Evolutionary conservation across 1,284 basidiomycete species (phyloP), one percentile per base, ranked within the genome.

Genomic region (Microbotryomycetes sp.): DNA sequence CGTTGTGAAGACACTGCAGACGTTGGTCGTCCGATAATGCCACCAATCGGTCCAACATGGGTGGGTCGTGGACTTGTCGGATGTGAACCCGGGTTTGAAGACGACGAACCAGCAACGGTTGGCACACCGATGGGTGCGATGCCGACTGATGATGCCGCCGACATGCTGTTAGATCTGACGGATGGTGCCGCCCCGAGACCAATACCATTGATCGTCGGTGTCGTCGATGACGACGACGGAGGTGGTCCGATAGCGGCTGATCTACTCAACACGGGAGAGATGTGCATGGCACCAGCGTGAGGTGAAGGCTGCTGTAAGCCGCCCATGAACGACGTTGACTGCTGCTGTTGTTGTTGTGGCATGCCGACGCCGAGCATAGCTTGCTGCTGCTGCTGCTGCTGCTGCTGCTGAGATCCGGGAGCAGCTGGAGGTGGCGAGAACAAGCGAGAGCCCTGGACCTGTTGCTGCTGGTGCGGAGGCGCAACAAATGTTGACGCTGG

Each of bases 351-450:
- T 7, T 60, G 63, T 5, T 42, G 54, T 12, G 52, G 49, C 50
- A 65, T 55, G 12, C 48, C 48, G 57, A 67, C 57, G 54, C 56
- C 32, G 31, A 31, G 48, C 49, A 51, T 29, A 22, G 49, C 48
- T 16, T 47, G 49, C 49, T 26, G 31, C 28, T 32, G 53, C 4
- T 19, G 6, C n/a, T 19, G 49, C 25, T 51, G 31, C 54, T 46
- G 54, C 26, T 55, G n/a, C n/a, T n/a, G n/a, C n/a, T n/a, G n/a
- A n/a, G n/a, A n/a, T n/a, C n/a, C n/a, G n/a, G n/a, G n/a, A n/a
- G 36, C 9, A 19, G 36, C 9, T 32, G 64, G 60, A 9, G 65
- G 60, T 26, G 63, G 63, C 47, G 66, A 63, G 59, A 68, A 68
- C 54, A 68, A 51, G 46, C 66, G 66, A 50, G 60, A 56, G 46